phyloP scores from a whole-genome alignment of 805 yeast species.

The Dipodascus albidus region DNA sequence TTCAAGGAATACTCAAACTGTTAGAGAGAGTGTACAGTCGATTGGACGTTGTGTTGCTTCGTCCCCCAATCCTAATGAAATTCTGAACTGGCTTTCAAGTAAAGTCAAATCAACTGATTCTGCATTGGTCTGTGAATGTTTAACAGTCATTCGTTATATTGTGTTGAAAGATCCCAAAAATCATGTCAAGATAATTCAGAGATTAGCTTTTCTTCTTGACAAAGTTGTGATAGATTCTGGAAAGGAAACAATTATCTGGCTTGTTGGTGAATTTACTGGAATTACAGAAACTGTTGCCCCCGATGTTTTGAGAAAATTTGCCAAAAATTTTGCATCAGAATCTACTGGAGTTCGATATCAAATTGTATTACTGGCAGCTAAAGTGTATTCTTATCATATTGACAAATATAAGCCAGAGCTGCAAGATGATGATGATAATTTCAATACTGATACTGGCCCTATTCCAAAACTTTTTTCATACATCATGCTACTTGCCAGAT shows the following conservation, averaged over 20 bases:
- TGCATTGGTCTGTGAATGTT: constrained; percentile 45
- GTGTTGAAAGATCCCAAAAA: constrained; percentile 50
- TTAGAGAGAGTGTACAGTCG: constrained; percentile 44
- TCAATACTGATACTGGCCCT: constrained; percentile 10
- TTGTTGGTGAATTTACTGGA: constrained; percentile 69
- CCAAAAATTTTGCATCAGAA: constrained; percentile 44
- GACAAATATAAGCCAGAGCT: constrained; percentile 27
- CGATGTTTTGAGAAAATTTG: constrained; percentile 55
- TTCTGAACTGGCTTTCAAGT: constrained; percentile 51
- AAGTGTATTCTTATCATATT: constrained; percentile 47
- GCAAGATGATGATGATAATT: constrained; percentile 14
- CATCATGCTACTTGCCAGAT: constrained; percentile 52
- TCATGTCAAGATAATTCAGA: constrained; percentile 44
- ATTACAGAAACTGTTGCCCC: constrained; percentile 44
- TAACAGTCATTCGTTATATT: constrained; percentile 61
- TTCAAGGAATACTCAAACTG: constrained; percentile 16
- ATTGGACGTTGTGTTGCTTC: constrained; percentile 50
- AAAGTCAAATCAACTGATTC: constrained; percentile 30
- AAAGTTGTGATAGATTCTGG: constrained; percentile 32
- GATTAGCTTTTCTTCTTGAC: constrained; percentile 28
- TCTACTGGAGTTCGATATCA: constrained; percentile 53
- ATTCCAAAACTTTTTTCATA: constrained; percentile 46
- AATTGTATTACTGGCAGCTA: constrained; percentile 61
- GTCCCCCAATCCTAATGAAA: constrained; percentile 37
- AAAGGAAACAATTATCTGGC: constrained; percentile 78